These are phyloP conservation scores for Sporormia fimetaria DNA, from an alignment of 495 filamentous ascomycete genomes.

Conservation along the genomic window DNA sequence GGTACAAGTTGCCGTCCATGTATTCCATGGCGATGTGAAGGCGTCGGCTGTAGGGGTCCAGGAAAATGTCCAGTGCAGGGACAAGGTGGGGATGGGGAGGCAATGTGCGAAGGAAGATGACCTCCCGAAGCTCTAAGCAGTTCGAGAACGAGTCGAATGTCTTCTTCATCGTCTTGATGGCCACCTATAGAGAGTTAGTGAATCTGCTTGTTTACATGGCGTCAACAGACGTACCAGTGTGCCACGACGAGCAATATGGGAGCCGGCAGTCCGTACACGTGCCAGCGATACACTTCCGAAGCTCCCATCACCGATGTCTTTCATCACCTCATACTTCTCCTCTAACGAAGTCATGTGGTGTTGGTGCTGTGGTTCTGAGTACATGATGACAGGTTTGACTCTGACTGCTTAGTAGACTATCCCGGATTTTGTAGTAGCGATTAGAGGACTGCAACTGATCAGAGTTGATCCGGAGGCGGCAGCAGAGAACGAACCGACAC, in stretches of 20 bases:
- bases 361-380: slow-evolving; percentile 28
- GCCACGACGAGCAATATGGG: slow-evolving; percentile 76
- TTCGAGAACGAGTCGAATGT: slow-evolving; percentile 83
- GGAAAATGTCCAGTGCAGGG: slow-evolving; percentile 95
- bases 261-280: slow-evolving; percentile 77
- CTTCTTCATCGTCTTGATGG: slow-evolving; percentile 99
- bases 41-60: slow-evolving; percentile 89
- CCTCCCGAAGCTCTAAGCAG: slow-evolving; percentile 87
- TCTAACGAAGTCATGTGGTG: slow-evolving; percentile 33
- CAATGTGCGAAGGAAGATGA: slow-evolving; percentile 86
- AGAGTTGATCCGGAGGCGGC: neutral
- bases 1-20: slow-evolving; percentile 99
- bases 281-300: slow-evolving; percentile 94
- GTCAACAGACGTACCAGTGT: slow-evolving; percentile 58
- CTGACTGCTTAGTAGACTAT: slow-evolving; percentile 1
- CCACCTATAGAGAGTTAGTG: slow-evolving; percentile 51
- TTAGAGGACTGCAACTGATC: slow-evolving; percentile 5
- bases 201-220: slow-evolving; percentile 18
- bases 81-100: slow-evolving; percentile 85
- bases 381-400: slow-evolving; percentile 12
- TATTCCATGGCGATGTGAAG: slow-evolving; percentile 99
- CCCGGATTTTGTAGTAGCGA: no score
- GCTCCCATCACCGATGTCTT: slow-evolving; percentile 97
- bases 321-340: slow-evolving; percentile 90
- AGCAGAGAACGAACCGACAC: no score